Evolutionary conservation across 2,329 filamentous ascomycete species (phyloP).

Genomic region (Ophiostoma perfectum): DNA sequence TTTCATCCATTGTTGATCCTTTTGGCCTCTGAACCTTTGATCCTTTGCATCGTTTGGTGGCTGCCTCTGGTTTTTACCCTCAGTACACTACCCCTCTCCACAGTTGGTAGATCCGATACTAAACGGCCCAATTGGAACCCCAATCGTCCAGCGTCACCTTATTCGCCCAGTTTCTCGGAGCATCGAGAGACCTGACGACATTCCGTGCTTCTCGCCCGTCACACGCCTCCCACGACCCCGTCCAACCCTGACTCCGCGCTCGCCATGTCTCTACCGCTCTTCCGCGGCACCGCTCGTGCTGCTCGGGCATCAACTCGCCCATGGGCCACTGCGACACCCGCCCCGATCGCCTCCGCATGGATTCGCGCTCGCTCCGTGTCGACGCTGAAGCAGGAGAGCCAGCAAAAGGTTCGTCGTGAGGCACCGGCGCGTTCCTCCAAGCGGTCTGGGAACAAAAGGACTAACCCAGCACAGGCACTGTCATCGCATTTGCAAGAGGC

Average conservation of each 20-base stretch:
- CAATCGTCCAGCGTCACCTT: constrained; percentile 1
- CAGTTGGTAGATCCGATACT: constrained; percentile 2
- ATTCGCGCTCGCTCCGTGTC: constrained; percentile 40
- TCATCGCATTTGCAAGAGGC: constrained; percentile 73
- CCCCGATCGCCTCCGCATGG: constrained; percentile 24
- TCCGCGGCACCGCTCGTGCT: constrained; percentile 47
- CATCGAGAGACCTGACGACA: constrained; percentile 3
- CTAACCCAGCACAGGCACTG: constrained; percentile 57
- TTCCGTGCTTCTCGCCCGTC: background rate
- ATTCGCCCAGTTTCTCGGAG: constrained; percentile 1
- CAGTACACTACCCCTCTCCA: background rate
- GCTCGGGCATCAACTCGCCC: constrained; percentile 37
- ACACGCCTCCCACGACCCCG: background rate
- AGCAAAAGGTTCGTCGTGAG: constrained; percentile 49
- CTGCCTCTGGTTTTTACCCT: background rate
- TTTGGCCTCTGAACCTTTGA: too few species aligned
- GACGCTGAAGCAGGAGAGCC: constrained; percentile 48
- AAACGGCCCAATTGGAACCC: constrained; percentile 7
- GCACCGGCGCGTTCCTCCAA: background rate
- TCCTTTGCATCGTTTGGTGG: background rate
- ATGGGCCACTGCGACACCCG: constrained; percentile 31
- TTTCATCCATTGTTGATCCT: background rate
- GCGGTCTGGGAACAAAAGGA: background rate
- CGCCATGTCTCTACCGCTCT: constrained; percentile 44
- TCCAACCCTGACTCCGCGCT: background rate